Evolutionary conservation across 2,329 filamentous ascomycete species (phyloP).

Genomic region (Talaromyces rugulosus): DNA sequence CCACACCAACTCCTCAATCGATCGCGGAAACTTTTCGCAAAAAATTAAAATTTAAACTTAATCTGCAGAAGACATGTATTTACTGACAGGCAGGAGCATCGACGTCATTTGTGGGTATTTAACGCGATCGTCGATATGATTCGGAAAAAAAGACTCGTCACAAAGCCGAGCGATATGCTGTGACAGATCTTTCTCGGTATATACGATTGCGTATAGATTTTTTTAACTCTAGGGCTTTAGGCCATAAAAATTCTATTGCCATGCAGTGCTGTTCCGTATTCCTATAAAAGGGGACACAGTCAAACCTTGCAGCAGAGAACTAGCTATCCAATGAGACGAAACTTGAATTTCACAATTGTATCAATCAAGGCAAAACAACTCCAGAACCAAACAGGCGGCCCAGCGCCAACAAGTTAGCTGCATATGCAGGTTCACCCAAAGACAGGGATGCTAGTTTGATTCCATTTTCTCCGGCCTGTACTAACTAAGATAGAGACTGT

Average conservation of each 20-base stretch:
- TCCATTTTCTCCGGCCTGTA: neutral
- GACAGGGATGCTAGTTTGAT: neutral
- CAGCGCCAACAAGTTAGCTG: neutral
- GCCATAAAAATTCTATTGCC: neutral
- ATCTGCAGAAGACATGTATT: neutral
- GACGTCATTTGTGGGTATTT: neutral
- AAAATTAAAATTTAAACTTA: neutral
- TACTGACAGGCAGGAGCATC: neutral
- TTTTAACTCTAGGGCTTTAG: neutral
- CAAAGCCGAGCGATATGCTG: neutral
- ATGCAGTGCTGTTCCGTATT: neutral
- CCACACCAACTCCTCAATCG: no score
- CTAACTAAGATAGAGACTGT: neutral
- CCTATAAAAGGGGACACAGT: neutral
- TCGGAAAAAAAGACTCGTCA: neutral
- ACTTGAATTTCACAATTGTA: neutral
- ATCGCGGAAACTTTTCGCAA: neutral
- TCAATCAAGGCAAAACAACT: neutral
- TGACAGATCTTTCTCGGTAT: neutral
- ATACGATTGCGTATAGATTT: neutral
- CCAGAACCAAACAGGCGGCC: neutral
- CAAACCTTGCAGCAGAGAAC: neutral
- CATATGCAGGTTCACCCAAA: neutral
- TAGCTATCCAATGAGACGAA: neutral
- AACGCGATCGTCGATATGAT: neutral